Percentiles rank a stretch among this genome's conserved stretches.
phyloP scores from a whole-genome alignment of 1,284 basidiomycete species.

The Melampsora americana region DNA sequence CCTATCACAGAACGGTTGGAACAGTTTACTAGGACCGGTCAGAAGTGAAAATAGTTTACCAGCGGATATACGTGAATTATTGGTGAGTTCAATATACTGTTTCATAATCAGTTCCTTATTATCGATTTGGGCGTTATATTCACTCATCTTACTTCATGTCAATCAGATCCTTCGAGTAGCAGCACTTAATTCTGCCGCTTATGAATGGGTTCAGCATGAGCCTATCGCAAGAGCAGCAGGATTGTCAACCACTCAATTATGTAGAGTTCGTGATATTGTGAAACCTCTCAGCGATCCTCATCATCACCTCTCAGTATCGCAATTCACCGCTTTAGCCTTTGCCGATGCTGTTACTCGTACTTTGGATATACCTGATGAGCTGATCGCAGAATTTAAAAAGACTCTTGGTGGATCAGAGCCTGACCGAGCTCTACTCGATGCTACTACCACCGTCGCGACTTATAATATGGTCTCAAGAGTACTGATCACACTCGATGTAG shows the following conservation, averaged over 20 bases:
- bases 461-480: conserved; percentile 58
- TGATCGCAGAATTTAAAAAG: conserved; percentile 49
- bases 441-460: conserved; percentile 54
- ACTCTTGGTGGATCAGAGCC: conserved; percentile 50
- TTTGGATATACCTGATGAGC: conserved; percentile 51
- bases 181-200: conserved; percentile 55
- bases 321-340: conserved; percentile 54
- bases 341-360: conserved; percentile 55
- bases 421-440: conserved; percentile 55
- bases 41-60: conserved; percentile 55
- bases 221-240: conserved; percentile 54
- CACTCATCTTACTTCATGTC: too few relatives aligned
- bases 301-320: conserved; percentile 49
- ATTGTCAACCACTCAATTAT: conserved; percentile 54
- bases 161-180: conserved; percentile 57
- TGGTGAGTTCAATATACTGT: conserved; percentile 50
- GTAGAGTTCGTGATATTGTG: conserved; percentile 54
- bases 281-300: conserved; percentile 46
- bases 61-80: conserved; percentile 56
- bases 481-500: conserved; percentile 56
- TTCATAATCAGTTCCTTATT: too few relatives aligned
- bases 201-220: conserved; percentile 57
- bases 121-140: too few relatives aligned
- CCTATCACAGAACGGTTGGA: conserved; percentile 55
- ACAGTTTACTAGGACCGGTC: conserved; percentile 55